Base-by-base conservation (phyloP, 2,329 filamentous ascomycete species). In the Camillea tinctor region DNA sequence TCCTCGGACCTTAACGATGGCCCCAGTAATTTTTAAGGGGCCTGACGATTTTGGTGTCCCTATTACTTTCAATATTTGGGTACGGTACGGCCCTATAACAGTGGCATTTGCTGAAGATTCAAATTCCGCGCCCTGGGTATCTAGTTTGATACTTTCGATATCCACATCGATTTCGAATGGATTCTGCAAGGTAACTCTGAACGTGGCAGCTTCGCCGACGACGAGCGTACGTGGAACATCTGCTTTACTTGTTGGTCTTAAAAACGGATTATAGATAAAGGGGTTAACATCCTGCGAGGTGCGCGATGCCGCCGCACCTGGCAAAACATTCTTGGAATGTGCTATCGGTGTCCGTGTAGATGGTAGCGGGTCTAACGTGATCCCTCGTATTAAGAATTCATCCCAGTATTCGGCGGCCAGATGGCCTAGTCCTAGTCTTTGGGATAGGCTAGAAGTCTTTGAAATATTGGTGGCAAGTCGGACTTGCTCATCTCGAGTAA, bases 211-310 rank as follows among this genome's bases (percentile, higher is more conserved):
- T 73, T 98, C 93, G 17, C 88, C 88, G 4, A 91, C 88, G 20
- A 98, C 91, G 26, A 97, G 80, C 1, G 92, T 84, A 59, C 83
- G 83, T 60, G 93, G 87, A 13, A 84, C 79, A 1, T 81, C 79
- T 22, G 83, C 82, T 55, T 88, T 82, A 50, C 86, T 83, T 0
- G 82, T 76, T 56, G 83, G 82, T 74, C 93, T 92, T 20, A 93
- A 77, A 70, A 97, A 98, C 0, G 95, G 92, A 70, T 97, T 97
- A 72, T 98, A 96, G 59, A 99, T 91, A 68, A 99, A 97, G 0
- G 95, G 95, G 62, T 95, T 92, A 4, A 86, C 81, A 60, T 86
- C 84, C 65, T 86, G 84, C 3, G 84, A 86, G 15, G 81, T 79
- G 52, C 83, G 78, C 26, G 77, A 79, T 1, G 79, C 77, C 0